These are phyloP conservation scores for Lichtheimia hyalospora DNA, from an alignment of 371 early-diverging fungal genomes.

Conservation along the genomic window DNA sequence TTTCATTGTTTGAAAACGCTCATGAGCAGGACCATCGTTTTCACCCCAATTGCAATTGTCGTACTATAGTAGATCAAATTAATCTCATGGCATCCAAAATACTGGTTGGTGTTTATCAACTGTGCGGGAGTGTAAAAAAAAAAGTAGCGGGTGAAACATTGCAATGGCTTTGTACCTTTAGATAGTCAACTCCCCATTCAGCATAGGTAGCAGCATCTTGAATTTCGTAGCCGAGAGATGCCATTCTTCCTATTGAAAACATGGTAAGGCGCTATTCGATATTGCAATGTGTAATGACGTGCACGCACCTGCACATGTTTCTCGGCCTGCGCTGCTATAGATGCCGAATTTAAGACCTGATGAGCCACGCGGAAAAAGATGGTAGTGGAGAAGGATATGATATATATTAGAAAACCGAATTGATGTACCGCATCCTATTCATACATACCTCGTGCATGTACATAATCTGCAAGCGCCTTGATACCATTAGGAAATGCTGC, in stretches of 20 bases:
- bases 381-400: background rate
- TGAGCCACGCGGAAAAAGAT: background rate
- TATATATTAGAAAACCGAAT: too few species aligned
- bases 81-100: too few species aligned
- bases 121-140: too few species aligned
- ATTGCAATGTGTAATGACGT: background rate
- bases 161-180: conserved; percentile 7
- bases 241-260: conserved; percentile 9
- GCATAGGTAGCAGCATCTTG: conserved; percentile 22
- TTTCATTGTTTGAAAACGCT: conserved; percentile 22
- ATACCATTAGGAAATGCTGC: conserved; percentile 41
- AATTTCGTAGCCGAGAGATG: conserved; percentile 16
- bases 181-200: conserved; percentile 22
- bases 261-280: background rate
- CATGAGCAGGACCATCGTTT: conserved; percentile 11
- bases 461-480: conserved; percentile 31
- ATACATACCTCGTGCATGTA: conserved; percentile 24
- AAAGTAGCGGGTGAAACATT: too few species aligned
- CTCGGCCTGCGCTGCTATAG: conserved; percentile 25
- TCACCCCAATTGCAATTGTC: conserved; percentile 22
- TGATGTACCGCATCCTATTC: conserved; percentile 6
- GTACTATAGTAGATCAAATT: conserved; percentile 7
- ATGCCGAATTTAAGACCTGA: conserved; percentile 31
- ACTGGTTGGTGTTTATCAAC: too few species aligned
- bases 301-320: conserved; percentile 17